Base-by-base conservation (phyloP, 306 rosid species). In the Clitoria ternatea region DNA sequence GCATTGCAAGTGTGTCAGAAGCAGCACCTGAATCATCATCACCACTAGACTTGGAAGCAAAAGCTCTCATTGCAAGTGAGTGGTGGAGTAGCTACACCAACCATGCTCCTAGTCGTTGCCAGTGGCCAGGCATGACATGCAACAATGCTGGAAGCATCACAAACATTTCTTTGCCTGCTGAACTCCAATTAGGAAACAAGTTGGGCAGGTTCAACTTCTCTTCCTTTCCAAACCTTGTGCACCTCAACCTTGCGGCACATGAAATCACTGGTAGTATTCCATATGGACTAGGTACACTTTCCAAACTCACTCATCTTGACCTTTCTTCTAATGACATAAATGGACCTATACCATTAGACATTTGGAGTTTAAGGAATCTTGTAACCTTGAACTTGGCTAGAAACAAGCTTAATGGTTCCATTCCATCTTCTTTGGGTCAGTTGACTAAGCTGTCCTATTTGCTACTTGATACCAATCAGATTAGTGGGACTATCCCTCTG, bases 81-180 rank as follows among this genome's bases (percentile, higher is more conserved):
- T 47, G 72, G 72, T 66, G 60, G 72, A 66, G 45, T 33, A 32
- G 1, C 23, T 49, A 19, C 48, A 67, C 48, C 3, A 32, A 19
- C 35, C 9, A n/a, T 20, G 23, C 4, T 12, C 15, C 61, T 8
- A 32, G 8, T 50, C 73, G 15, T 6, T 67, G 73, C 73, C 5
- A 33, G 5, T 67, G 73, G 73, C 62, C 73, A 32, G 73, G 73
- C 61, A 67, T 67, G 13, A 1, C 33, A 19, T 67, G 73, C 61
- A 37, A 49, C 22, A 22, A 1, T 32, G 32, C 7, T 19, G 73
- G 73, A 49, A 67, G 73, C 1, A 30, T 67, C n/a, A 67, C 61
- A 17, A 23, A 32, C 48, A 32, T 67, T 32, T 19, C 73, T 50
- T 33, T 49, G 35, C 73, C 61, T 11, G n/a, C 61, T 33, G 35